Percentiles rank a stretch among this genome's conserved stretches.
Evolutionary conservation across 148 eudicot species (phyloP).

Genomic region (Oxyria digyna): DNA sequence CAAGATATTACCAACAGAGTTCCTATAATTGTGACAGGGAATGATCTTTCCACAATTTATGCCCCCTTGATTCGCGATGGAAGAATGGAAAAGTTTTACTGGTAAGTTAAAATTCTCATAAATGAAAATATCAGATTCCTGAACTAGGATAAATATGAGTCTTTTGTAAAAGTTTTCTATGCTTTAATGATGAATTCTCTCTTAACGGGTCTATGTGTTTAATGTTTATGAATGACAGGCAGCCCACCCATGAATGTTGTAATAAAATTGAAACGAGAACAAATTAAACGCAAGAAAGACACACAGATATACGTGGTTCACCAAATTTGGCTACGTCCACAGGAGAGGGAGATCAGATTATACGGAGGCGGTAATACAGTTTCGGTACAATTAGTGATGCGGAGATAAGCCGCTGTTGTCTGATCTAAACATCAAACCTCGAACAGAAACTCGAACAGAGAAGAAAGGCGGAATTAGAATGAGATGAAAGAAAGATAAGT

Average conservation of each 20-base stretch:
- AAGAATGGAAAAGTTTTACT: conserved; percentile 97
- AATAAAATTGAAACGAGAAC: too few species aligned
- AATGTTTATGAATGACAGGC: conserved; percentile 36
- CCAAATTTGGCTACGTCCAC: too few species aligned
- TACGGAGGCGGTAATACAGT: too few species aligned
- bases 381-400: too few species aligned
- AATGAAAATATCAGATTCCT: neutral
- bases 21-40: conserved; percentile 93
- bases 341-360: too few species aligned
- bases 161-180: neutral
- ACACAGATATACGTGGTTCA: too few species aligned
- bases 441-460: too few species aligned
- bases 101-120: conserved; percentile 37
- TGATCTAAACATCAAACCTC: too few species aligned
- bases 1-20: conserved; percentile 57
- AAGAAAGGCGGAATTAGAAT: too few species aligned
- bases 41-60: conserved; percentile 83
- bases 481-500: too few species aligned
- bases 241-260: conserved; percentile 71
- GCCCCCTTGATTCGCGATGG: conserved; percentile 98
- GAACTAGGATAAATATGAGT: neutral
- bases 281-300: too few species aligned
- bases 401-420: too few species aligned
- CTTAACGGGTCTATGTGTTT: neutral
- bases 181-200: neutral